A percentile compares a stretch with the other conserved stretches of the same genome.
These are phyloP conservation scores for Pyrrhoderma noxium DNA, from an alignment of 1,284 basidiomycete species.

Conservation along the genomic window DNA sequence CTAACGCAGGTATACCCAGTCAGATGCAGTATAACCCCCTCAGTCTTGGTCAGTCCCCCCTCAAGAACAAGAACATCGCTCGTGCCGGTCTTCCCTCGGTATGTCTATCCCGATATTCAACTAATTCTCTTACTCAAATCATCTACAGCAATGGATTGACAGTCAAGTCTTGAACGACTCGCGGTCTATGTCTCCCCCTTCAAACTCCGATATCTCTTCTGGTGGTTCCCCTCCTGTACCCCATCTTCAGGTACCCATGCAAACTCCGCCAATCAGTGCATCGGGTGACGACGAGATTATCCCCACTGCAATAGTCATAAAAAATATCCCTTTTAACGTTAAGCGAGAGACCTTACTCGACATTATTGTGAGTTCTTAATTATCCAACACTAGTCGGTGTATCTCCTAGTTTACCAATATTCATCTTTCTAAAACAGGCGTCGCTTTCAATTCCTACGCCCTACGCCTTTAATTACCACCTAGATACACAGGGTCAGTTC, in stretches of 20 bases:
- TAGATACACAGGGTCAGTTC: slow-evolving; percentile 92
- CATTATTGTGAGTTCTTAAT: slow-evolving; percentile 69
- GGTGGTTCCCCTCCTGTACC: slow-evolving; percentile 63
- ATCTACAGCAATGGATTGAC: slow-evolving; percentile 71
- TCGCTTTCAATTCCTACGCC: slow-evolving; percentile 93
- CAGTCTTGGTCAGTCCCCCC: slow-evolving; percentile 50
- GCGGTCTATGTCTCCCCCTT: slow-evolving; percentile 76
- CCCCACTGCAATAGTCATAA: slow-evolving; percentile 98
- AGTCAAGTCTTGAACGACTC: slow-evolving; percentile 49
- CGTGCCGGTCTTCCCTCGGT: slow-evolving; percentile 68
- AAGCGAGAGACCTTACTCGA: slow-evolving; percentile 92
- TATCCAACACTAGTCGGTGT: not conserved
- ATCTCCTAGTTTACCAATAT: too few species aligned
- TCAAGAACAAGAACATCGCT: slow-evolving; percentile 57
- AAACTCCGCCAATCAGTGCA: slow-evolving; percentile 28
- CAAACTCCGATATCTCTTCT: slow-evolving; percentile 79
- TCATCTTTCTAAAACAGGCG: slow-evolving; percentile 50
- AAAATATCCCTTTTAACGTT: slow-evolving; percentile 99
- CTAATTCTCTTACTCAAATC: slow-evolving; percentile 10
- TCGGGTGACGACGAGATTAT: slow-evolving; percentile 86
- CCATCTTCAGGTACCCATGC: slow-evolving; percentile 44
- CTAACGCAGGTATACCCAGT: slow-evolving; percentile 56
- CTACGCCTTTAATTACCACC: slow-evolving; percentile 99
- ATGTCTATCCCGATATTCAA: slow-evolving; percentile 26
- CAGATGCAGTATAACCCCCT: slow-evolving; percentile 60